Percentiles rank a stretch among this genome's conserved stretches.
Conservation (phyloP, 2,329 filamentous ascomycete species). For the Gremmenia infestans region DNA sequence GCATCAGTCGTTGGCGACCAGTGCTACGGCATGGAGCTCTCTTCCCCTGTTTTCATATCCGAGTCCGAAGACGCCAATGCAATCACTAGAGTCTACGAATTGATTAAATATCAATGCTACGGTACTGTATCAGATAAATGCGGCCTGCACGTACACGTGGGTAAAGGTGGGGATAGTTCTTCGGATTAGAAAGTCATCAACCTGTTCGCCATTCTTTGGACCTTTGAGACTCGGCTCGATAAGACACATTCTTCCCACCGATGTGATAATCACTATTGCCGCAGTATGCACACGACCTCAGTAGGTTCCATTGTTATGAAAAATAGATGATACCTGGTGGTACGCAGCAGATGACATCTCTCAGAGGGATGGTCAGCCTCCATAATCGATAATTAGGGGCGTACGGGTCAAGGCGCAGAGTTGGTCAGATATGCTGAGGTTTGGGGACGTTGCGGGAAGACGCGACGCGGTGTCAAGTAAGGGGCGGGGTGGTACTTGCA, state of each 20-base stretch:
- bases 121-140: not conserved
- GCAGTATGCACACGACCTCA: not conserved
- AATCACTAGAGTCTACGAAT: not conserved
- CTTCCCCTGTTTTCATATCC: not conserved
- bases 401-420: no score
- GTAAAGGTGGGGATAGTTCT: not conserved
- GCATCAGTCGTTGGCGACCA: not conserved
- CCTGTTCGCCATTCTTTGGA: not conserved
- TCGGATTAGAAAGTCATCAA: not conserved
- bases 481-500: no score
- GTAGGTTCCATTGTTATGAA: not conserved
- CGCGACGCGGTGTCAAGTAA: no score
- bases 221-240: constrained; percentile 1
- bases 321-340: no score
- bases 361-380: no score
- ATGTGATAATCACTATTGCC: not conserved
- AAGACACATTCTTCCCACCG: not conserved
- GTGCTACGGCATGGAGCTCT: not conserved
- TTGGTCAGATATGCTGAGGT: no score
- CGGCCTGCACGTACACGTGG: constrained; percentile 1
- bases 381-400: no score
- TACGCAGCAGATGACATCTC: no score
- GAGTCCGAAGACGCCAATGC: not conserved
- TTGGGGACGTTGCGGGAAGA: no score
- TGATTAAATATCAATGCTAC: not conserved